Conservation (phyloP, 495 filamentous ascomycete species). For the Penicillium soppii region DNA sequence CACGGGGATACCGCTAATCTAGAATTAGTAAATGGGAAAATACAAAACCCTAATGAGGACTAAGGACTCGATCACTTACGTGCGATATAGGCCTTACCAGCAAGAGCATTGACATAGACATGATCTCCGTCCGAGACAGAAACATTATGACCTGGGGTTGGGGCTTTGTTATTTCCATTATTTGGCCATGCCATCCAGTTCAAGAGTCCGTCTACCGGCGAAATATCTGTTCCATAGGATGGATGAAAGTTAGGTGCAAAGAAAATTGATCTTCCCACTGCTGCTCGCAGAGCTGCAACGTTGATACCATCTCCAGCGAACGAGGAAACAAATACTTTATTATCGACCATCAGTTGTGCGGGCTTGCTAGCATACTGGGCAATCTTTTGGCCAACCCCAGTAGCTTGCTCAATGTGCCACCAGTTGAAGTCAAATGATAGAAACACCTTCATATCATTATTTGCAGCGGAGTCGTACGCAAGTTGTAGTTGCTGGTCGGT, state of each 20-base stretch:
- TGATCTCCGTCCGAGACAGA: constrained; percentile 50
- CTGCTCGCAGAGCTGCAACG: constrained; percentile 39
- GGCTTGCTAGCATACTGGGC: constrained; percentile 45
- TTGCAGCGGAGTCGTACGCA: constrained; percentile 57
- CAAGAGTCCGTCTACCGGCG: constrained; percentile 48
- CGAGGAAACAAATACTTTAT: constrained; percentile 55
- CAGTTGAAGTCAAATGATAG: constrained; percentile 63
- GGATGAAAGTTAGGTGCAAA: constrained; percentile 58
- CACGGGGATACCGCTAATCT: constrained; percentile 32
- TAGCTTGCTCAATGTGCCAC: constrained; percentile 44
- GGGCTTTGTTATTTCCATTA: constrained; percentile 56
- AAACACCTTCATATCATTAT: constrained; percentile 59
- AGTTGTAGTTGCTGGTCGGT: constrained; percentile 52
- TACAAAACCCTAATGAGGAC: not conserved
- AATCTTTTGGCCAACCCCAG: constrained; percentile 47
- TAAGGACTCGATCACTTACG: constrained; percentile 36
- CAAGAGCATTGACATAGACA: constrained; percentile 47
- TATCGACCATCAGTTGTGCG: constrained; percentile 54
- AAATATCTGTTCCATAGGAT: constrained; percentile 30
- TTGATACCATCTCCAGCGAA: constrained; percentile 54
- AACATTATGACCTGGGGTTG: constrained; percentile 40
- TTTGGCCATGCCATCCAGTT: constrained; percentile 63
- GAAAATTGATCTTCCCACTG: constrained; percentile 48
- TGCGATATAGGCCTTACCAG: constrained; percentile 54
- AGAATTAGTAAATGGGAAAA: not conserved